phyloP scores from a whole-genome alignment of 2,329 filamentous ascomycete genomes.

The Aspergillus transmontanensis region DNA sequence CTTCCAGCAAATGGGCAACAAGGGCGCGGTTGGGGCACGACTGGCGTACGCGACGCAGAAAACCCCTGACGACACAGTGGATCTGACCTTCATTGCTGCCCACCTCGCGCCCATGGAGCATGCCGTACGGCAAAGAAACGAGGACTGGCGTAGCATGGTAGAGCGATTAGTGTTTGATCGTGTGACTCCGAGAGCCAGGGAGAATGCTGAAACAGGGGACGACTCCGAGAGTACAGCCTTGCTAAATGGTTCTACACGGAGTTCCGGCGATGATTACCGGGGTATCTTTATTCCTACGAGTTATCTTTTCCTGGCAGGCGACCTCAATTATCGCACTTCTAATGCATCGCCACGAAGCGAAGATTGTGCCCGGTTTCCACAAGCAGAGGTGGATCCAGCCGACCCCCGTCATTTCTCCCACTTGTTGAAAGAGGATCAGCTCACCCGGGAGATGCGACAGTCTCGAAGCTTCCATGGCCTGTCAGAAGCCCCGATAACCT shows the following conservation, averaged over 20 bases:
- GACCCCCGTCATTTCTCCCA: constrained; percentile 65
- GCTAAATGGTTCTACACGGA: constrained; percentile 29
- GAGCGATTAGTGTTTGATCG: constrained; percentile 72
- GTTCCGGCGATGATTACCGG: constrained; percentile 32
- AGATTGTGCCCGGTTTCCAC: constrained; percentile 64
- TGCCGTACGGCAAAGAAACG: constrained; percentile 73
- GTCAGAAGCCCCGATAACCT: constrained; percentile 70
- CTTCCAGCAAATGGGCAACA: constrained; percentile 87
- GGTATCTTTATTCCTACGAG: constrained; percentile 72
- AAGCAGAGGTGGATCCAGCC: constrained; percentile 52
- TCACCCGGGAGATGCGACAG: constrained; percentile 69
- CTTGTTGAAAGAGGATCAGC: constrained; percentile 76
- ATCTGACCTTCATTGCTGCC: constrained; percentile 82
- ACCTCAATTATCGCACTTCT: constrained; percentile 92
- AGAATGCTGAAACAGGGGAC: constrained; percentile 39
- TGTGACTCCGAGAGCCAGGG: constrained; percentile 24
- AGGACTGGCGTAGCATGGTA: constrained; percentile 86
- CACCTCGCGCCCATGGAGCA: constrained; percentile 89
- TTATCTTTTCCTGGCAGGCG: constrained; percentile 84
- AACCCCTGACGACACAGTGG: constrained; percentile 52
- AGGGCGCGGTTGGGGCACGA: constrained; percentile 83
- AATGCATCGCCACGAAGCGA: constrained; percentile 62
- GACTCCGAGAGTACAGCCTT: constrained; percentile 35
- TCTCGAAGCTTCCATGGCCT: constrained; percentile 77
- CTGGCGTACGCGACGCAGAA: constrained; percentile 58